Conservation (phyloP, 2,329 filamentous ascomycete genomes). For the Cercospora sp. region DNA sequence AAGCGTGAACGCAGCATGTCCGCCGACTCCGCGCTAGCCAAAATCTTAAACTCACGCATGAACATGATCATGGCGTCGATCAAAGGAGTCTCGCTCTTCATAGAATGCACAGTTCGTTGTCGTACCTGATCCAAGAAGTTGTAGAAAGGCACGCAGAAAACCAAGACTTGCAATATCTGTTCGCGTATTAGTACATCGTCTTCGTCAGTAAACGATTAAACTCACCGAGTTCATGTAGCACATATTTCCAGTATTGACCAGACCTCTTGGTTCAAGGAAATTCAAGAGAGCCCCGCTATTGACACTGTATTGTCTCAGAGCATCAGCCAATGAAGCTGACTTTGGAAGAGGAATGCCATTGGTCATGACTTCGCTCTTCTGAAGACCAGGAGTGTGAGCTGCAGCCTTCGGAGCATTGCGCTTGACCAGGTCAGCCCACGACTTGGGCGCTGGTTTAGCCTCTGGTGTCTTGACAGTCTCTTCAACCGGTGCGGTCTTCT, state of each 20-base stretch:
- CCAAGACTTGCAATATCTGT: slow-evolving; percentile 89
- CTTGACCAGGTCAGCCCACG: slow-evolving; percentile 69
- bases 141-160: slow-evolving; percentile 93
- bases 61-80: slow-evolving; percentile 98
- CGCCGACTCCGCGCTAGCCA: slow-evolving; percentile 72
- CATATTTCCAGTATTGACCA: slow-evolving; percentile 98
- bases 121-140: slow-evolving; percentile 86
- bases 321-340: slow-evolving; percentile 66
- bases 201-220: slow-evolving; percentile 20
- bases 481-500: slow-evolving; percentile 35
- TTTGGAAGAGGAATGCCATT: slow-evolving; percentile 44
- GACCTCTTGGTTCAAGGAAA: slow-evolving; percentile 86
- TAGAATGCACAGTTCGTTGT: slow-evolving; percentile 80
- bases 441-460: slow-evolving; percentile 46
- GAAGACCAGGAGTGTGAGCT: slow-evolving; percentile 35
- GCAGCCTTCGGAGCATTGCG: slow-evolving; percentile 44
- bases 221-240: slow-evolving; percentile 99
- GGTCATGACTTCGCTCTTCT: slow-evolving; percentile 30
- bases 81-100: slow-evolving; percentile 92
- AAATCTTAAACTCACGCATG: slow-evolving; percentile 84
- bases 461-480: slow-evolving; percentile 47
- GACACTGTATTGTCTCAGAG: slow-evolving; percentile 71
- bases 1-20: slow-evolving; percentile 73
- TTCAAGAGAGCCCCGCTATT: slow-evolving; percentile 65
- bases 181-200: slow-evolving; percentile 2